These are phyloP conservation scores for Apiospora phragmitis DNA, from an alignment of 2,329 filamentous ascomycete species.

Conservation along the genomic window DNA sequence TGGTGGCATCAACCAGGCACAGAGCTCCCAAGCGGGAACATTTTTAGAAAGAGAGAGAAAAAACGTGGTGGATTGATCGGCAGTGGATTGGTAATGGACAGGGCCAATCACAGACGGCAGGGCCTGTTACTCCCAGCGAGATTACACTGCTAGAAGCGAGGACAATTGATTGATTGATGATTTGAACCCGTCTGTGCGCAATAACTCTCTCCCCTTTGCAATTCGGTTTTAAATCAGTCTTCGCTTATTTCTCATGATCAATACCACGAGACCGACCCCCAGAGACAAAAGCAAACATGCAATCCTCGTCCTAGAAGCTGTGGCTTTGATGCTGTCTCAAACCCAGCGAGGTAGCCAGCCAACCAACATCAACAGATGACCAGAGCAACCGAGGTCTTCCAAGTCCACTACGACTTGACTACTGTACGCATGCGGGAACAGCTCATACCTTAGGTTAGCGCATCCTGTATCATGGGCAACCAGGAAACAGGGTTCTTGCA, in stretches of 20 bases:
- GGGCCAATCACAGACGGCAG: not conserved
- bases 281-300: constrained; percentile 4
- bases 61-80: not conserved
- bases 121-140: not conserved
- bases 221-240: not conserved
- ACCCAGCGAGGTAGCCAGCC: not conserved
- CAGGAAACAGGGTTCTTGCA: not conserved
- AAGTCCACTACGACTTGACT: not conserved
- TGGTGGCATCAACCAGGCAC: not conserved
- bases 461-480: not conserved
- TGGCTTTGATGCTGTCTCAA: constrained; percentile 5
- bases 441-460: not conserved
- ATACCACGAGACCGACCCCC: not conserved
- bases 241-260: not conserved
- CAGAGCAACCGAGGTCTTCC: not conserved
- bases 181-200: not conserved
- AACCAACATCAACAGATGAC: not conserved
- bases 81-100: not conserved
- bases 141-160: not conserved
- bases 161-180: not conserved
- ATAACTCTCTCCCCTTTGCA: not conserved
- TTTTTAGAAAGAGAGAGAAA: not conserved
- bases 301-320: not conserved
- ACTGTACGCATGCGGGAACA: not conserved
- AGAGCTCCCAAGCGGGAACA: not conserved